These are phyloP conservation scores for Dalbergia oliveri DNA, from an alignment of 306 rosid genomes.

Conservation along the genomic window DNA sequence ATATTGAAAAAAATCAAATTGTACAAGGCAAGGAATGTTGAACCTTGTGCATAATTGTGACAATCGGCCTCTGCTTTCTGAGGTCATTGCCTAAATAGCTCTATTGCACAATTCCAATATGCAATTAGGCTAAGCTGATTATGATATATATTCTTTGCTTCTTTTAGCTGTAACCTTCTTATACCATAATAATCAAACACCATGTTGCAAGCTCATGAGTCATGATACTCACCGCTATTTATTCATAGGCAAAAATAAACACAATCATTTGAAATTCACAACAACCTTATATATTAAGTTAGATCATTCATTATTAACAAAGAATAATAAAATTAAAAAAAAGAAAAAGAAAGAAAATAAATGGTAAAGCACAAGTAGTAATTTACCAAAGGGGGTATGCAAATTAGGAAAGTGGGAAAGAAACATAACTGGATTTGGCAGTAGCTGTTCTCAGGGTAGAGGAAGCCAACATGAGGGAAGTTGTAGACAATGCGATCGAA, in stretches of 20 bases:
- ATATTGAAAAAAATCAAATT: neutral
- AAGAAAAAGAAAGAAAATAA: neutral
- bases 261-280: neutral
- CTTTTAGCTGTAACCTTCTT: neutral
- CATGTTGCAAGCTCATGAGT: neutral
- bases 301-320: neutral
- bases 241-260: neutral
- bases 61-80: neutral
- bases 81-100: constrained; percentile 14
- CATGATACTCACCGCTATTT: too few species aligned
- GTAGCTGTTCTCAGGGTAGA: constrained; percentile 68
- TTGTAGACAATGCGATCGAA: constrained; percentile 82
- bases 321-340: neutral
- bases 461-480: constrained; percentile 89
- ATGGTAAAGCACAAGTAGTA: neutral
- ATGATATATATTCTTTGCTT: neutral
- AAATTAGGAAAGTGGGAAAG: neutral
- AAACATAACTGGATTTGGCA: constrained; percentile 75
- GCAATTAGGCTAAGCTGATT: constrained; percentile 6
- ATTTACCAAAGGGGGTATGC: neutral
- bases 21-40: too few species aligned
- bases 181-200: neutral
- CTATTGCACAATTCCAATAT: neutral
- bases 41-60: too few species aligned
- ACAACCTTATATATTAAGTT: neutral